Base-by-base conservation (phyloP, 176 grass and related monocot species). In the Juncus inflexus region DNA sequence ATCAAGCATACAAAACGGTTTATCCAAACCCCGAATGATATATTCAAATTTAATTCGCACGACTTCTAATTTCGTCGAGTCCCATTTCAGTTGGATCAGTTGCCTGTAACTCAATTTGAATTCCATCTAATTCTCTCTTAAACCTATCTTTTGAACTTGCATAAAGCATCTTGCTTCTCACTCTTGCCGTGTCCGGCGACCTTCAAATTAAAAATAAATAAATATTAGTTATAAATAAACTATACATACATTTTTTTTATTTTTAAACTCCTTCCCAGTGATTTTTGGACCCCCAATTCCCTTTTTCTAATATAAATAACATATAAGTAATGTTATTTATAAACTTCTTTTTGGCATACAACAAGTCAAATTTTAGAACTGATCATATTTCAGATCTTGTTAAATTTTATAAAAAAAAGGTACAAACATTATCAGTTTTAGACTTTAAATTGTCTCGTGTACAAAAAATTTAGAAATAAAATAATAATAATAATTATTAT, bases 81-180 rank as follows among this genome's bases (percentile, higher is more conserved):
- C 66, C 70, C 60, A 79, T 79, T 69, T 79, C 58, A 13, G 75
- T 78, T 19, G 42, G 76, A 60, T 79, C 76, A 12, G 77, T 65
- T 15, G 77, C 77, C 40, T 73, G 67, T 61, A 73, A 69, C 67
- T 73, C 77, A 59, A 79, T 69, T 53, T 79, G 67, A 28, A 73
- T 79, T 52, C 77, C 77, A 47, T 65, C 77, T 14, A 73, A 52
- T 42, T 79, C 67, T 47, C 67, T 79, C 65, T 70, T 78, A 66
- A 78, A 78, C 56, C 76, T 70, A 59, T 78, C 76, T 59, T 78
- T 78, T 40, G 65, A 78, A 59, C 76, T 78, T 11, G 76, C 65
- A 52, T 78, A 78, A 5, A 78, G 12, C 65, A 78, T 78, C 56
- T 78, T 78, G 52, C 56, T 78, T 63, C 65, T 70, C 55, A 62